phyloP scores from a whole-genome alignment of 2,329 filamentous ascomycete genomes.

The Elsinoe necatrix region DNA sequence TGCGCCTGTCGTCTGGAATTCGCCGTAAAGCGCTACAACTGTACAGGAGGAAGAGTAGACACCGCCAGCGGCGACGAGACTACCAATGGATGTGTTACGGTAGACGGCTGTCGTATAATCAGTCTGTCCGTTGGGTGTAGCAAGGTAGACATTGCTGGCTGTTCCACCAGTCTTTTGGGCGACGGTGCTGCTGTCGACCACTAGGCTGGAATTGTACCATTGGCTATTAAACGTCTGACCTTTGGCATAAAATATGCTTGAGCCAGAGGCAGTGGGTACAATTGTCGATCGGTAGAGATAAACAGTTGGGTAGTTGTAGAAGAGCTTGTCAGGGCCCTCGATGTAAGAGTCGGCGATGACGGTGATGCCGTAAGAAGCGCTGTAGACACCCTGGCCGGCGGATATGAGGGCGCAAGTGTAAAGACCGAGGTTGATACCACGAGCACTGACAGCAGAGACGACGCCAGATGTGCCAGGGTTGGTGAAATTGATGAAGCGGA shows the following conservation, averaged over 20 bases:
- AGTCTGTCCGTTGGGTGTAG: constrained; percentile 32
- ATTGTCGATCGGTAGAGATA: constrained; percentile 40
- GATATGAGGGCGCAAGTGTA: constrained; percentile 39
- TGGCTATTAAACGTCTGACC: constrained; percentile 14
- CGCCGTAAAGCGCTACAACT: constrained; percentile 31
- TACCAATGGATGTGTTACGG: constrained; percentile 33
- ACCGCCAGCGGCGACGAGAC: constrained; percentile 33
- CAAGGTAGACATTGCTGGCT: constrained; percentile 37
- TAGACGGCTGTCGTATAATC: constrained; percentile 36
- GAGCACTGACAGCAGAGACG: constrained; percentile 25
- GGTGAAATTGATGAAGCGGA: constrained; percentile 35
- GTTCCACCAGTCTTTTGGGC: constrained; percentile 15
- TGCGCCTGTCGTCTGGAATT: constrained; percentile 35
- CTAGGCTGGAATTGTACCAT: constrained; percentile 19
- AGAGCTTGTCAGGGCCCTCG: constrained; percentile 36
- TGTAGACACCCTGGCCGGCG: constrained; percentile 28
- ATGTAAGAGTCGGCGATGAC: constrained; percentile 40
- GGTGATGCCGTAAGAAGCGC: constrained; percentile 27
- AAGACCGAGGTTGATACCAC: constrained; percentile 36
- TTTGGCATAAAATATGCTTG: constrained; percentile 24
- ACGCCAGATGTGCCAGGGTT: constrained; percentile 26
- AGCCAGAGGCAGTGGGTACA: constrained; percentile 28
- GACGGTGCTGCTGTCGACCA: constrained; percentile 18
- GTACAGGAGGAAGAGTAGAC: constrained; percentile 26
- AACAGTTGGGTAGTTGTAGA: constrained; percentile 35